Evolutionary conservation across 169 alveolate species (phyloP).

Genomic region (Eimeria necatrix): DNA sequence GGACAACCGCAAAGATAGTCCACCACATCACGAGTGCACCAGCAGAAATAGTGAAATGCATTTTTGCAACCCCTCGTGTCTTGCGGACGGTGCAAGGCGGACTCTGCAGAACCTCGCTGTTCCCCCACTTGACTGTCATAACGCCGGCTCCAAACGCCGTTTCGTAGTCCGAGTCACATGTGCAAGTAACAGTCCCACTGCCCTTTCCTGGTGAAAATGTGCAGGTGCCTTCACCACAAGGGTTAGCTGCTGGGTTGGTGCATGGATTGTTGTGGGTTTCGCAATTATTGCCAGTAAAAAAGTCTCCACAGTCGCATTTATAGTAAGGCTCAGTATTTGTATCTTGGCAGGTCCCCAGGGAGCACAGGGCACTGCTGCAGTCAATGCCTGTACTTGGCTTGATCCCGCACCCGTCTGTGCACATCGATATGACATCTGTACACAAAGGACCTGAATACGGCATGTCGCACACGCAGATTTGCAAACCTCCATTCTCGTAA

Average conservation of each 20-base stretch:
- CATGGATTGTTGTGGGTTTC: slow-evolving; percentile 81
- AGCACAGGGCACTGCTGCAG: slow-evolving; percentile 77
- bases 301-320: slow-evolving; percentile 78
- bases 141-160: slow-evolving; percentile 72
- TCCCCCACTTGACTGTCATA: slow-evolving; percentile 76
- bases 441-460: slow-evolving; percentile 76
- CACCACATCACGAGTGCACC: slow-evolving; percentile 80
- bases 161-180: slow-evolving; percentile 74
- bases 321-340: slow-evolving; percentile 67
- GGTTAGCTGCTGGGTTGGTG: slow-evolving; percentile 74
- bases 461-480: slow-evolving; percentile 75
- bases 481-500: slow-evolving; percentile 73
- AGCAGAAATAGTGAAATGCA: slow-evolving; percentile 50
- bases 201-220: slow-evolving; percentile 78
- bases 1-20: slow-evolving; percentile 58
- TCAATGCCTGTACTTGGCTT: slow-evolving; percentile 69
- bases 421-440: slow-evolving; percentile 58
- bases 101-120: slow-evolving; percentile 75
- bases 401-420: slow-evolving; percentile 78
- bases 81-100: slow-evolving; percentile 77
- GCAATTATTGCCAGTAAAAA: slow-evolving; percentile 73
- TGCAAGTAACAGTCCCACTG: slow-evolving; percentile 81
- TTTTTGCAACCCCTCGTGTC: slow-evolving; percentile 76
- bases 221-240: slow-evolving; percentile 79
- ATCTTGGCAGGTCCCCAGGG: slow-evolving; percentile 76